Percentiles rank a stretch among this genome's conserved stretches.
Evolutionary conservation across 345 rosid species (phyloP).

Genomic region (Aurinia saxatilis): DNA sequence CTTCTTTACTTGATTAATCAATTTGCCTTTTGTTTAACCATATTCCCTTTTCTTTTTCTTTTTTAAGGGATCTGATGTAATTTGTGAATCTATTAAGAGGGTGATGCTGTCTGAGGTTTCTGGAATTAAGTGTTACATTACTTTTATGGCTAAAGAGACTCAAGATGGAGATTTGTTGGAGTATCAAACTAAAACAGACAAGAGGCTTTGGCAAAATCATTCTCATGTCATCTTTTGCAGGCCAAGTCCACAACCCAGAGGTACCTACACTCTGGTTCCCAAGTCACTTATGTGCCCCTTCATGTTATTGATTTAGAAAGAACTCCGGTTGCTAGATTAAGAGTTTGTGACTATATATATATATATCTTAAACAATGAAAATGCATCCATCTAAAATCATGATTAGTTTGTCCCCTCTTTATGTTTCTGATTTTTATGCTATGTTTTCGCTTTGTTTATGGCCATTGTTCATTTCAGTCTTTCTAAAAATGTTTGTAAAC

Average conservation of each 20-base stretch:
- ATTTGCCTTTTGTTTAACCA: neutral
- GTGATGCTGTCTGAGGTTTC: neutral
- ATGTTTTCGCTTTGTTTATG: too few relatives aligned
- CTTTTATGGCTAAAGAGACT: neutral
- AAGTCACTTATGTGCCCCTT: too few relatives aligned
- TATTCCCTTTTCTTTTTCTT: neutral
- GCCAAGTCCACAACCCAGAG: neutral
- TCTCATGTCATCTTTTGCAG: neutral
- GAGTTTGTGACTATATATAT: too few relatives aligned
- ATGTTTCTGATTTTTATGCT: too few relatives aligned
- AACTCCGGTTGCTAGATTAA: too few relatives aligned
- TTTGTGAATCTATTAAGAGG: neutral
- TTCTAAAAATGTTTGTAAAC: too few relatives aligned
- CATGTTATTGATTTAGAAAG: too few relatives aligned
- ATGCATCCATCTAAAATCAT: too few relatives aligned
- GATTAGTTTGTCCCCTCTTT: too few relatives aligned
- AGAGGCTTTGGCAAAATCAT: neutral
- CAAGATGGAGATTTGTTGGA: neutral
- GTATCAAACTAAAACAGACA: neutral
- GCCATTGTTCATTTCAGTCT: too few relatives aligned
- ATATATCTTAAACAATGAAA: too few relatives aligned
- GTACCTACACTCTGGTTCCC: too few relatives aligned
- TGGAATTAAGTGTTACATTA: neutral
- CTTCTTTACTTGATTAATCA: neutral
- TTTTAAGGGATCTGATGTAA: neutral